Base-by-base conservation (phyloP, 2,329 filamentous ascomycete species). In the Alternaria ventricosa region DNA sequence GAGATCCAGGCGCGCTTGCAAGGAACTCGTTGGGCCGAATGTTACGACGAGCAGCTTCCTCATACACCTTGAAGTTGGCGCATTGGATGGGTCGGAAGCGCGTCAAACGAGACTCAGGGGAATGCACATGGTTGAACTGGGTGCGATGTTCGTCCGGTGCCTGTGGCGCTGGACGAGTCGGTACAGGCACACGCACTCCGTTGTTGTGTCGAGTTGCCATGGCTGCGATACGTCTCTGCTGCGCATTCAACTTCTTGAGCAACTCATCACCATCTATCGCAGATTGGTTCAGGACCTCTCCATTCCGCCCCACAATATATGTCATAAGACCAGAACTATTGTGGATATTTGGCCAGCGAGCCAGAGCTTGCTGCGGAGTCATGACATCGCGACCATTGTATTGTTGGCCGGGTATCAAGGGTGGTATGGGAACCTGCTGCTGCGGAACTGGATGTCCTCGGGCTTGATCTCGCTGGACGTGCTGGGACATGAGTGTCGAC, bases 1-100 rank as follows among this genome's bases (percentile, higher is more conserved):
- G 62, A 18, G 59, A 65, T 27, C 44, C 56, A 6, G 56, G 56
- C 11, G 59, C 56, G 47, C 57, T 60, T 23, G 57, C 36, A 20
- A 53, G 25, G n/a, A 55, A 47, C 15, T 44, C 28, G 5, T 18
- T 49, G 11, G 18, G n/a, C 6, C n/a, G 56, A 1, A 20, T 6
- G 11, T 28, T 25, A 50, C 22, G 27, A 15, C 27, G 15, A 30
- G 45, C 11, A 43, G 20, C 12, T 18, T 36, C 57, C 13, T 46
- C 44, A n/a, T 15, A 30, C 6, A 58, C 43, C 12, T 55, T 46
- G 47, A 45, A 49, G 25, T 45, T 18, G 25, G 27, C 49, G 15
- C 28, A 25, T 13, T 45, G 30, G 46, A 49, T 28, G n/a, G 53
- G 33, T 28, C 23, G 56, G 27, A 53, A 44, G 18, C 46, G 33